Evolutionary conservation across 1,284 basidiomycete species (phyloP), one percentile per base, ranked within the genome.

Genomic region (Anthracocystis setariae): DNA sequence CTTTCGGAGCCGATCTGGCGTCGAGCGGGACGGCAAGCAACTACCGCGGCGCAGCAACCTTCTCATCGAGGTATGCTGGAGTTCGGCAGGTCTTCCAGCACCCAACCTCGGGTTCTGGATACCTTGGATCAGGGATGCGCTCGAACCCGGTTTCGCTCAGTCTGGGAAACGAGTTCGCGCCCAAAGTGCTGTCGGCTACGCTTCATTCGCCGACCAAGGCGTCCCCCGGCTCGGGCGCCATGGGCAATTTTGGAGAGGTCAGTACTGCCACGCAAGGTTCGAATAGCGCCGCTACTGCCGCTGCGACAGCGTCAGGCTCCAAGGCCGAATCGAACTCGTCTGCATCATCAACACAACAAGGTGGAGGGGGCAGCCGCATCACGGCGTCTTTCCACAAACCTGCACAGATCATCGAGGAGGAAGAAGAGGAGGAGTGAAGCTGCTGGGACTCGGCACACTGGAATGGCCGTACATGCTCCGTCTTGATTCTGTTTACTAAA

Each of bases 141-240:
- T 54, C 57, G 12, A 21, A 49, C 23, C 53, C 52, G 4, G 58
- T 69, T 2, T 69, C 66, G 40, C 40, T 70, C 7, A 70, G 62
- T 38, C 43, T 77, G 33, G 74, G 76, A 32, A 74, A 73, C 46
- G 73, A 74, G 40, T 72, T 74, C 42, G 57, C 69, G 15, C 73
- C 73, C 9, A 72, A 73, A 27, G 15, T 68, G 39, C 33, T 74
- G 23, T 71, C 67, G 18, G 45, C 55, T 2, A 67, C 63, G 17
- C 29, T 71, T 23, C 58, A 73, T 40, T 48, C 47, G 18, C 38
- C 55, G 29, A 55, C 61, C 20, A 45, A 49, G 37, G n/a, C 37
- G n/a, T n/a, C 23, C 18, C 17, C 47, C 7, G 1, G 40, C 21
- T 12, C 17, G 17, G 46, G 23, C 13, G 12, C 20, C n/a, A 17